Evolutionary conservation across 352 stramenopile genomes (phyloP), one percentile per base, ranked within the genome.

Genomic region (Plasmopara viticola): DNA sequence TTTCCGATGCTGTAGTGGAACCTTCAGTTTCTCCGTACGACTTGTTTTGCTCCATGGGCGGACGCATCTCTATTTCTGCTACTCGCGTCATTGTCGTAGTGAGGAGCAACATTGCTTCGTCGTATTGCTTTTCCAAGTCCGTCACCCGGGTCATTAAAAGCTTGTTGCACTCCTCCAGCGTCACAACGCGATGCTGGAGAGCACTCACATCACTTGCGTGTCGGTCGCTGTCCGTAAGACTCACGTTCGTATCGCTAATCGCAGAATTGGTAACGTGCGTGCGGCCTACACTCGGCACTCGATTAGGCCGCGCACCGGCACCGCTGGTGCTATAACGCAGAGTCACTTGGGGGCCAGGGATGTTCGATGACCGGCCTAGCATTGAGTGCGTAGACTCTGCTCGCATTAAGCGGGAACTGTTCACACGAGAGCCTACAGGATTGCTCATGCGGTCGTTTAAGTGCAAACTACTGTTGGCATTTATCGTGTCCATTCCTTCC

Each of bases 61-160:
- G 20, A 40, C 74, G 78, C 28, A 89, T 83, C 62, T 93, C 83
- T 62, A 93, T 82, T 58, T 93, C 78, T 7, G 80, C 80, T 29
- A 93, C 74, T 46, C 83, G 78, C 25, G 83, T 90, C 79, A 93
- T 90, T 35, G 83, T 93, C 48, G 87, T 81, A 9, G 78, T 90
- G 17, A 93, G 66, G 53, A 93, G 56, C 56, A 93, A 64, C 83
- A 91, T 93, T 18, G 79, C 81, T 54, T 93, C 78, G 46, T 87
- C 81, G 66, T 93, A 90, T 58, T 93, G 83, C 41, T 84, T 87
- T 68, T 93, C 78, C 61, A 91, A 80, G 38, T 90, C 74, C 0
- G 64, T 62, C 37, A 90, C 64, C 17, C 80, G 78, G 12, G 62
- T 84, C 51, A 86, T 64, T 8, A 93, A 59, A 39, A 78, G 58